A percentile compares a stretch with the other conserved stretches of the same genome.
Conservation (phyloP, 441 rosid genomes). For the Populus hybrid region DNA sequence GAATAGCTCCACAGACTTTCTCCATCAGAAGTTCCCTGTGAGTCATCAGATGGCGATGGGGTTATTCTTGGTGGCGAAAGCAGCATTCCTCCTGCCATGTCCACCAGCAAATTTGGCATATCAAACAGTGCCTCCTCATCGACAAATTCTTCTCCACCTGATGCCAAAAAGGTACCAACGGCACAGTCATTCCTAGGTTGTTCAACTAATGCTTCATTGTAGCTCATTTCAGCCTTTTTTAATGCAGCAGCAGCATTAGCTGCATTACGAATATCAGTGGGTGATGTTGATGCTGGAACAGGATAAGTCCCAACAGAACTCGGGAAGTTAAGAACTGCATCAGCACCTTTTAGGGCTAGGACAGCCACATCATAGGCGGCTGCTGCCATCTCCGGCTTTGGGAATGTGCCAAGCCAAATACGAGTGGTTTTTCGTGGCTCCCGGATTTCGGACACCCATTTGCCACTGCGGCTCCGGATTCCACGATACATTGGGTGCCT, state of each 20-base stretch:
- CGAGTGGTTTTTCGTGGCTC: constrained; percentile 84
- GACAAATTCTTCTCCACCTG: constrained; percentile 37
- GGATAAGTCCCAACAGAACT: constrained; percentile 45
- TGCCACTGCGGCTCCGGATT: constrained; percentile 68
- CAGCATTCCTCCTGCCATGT: constrained; percentile 92
- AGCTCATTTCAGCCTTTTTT: constrained; percentile 25
- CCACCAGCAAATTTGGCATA: constrained; percentile 75
- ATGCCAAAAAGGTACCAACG: not conserved
- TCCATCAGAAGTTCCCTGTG: constrained; percentile 55
- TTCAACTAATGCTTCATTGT: not conserved
- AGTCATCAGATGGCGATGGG: constrained; percentile 50
- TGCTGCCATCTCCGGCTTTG: constrained; percentile 76
- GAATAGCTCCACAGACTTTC: constrained; percentile 74
- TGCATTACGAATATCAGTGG: constrained; percentile 65
- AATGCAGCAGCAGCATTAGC: constrained; percentile 55
- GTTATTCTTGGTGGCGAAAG: constrained; percentile 74
- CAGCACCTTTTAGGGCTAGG: constrained; percentile 62
- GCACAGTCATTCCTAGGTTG: not conserved
- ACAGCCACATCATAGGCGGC: constrained; percentile 84
- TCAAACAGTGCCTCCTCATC: constrained; percentile 77
- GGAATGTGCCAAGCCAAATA: constrained; percentile 87
- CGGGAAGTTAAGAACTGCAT: constrained; percentile 71
- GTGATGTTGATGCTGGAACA: constrained; percentile 53
- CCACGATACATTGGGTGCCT: constrained; percentile 59
- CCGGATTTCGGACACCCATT: constrained; percentile 91